phyloP scores from a whole-genome alignment of 1,284 basidiomycete genomes.

The Paramarasmius palmivorus region DNA sequence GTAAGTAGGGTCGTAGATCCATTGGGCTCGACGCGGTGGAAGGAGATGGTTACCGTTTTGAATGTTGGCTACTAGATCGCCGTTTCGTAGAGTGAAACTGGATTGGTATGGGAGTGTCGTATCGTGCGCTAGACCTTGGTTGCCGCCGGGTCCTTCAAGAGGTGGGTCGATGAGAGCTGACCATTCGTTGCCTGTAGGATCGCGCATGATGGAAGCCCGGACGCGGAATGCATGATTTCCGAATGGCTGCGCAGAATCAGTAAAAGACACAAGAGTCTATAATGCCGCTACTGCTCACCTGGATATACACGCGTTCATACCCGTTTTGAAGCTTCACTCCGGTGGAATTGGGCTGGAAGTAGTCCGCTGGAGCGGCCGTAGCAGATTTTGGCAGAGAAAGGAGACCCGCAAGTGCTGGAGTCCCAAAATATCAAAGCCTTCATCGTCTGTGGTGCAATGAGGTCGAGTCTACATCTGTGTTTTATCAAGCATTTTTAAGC shows the following conservation, averaged over 20 bases:
- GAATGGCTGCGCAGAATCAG: conserved; percentile 30
- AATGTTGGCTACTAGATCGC: conserved; percentile 33
- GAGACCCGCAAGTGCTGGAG: too few species aligned
- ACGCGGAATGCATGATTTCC: conserved; percentile 40
- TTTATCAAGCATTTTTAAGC: too few species aligned
- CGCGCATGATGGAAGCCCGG: conserved; percentile 37
- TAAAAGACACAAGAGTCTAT: neutral
- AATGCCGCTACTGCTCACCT: conserved; percentile 22
- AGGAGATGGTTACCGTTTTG: conserved; percentile 31
- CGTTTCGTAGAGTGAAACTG: conserved; percentile 35
- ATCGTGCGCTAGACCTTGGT: conserved; percentile 32
- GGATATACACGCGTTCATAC: conserved; percentile 39
- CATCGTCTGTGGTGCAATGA: too few species aligned
- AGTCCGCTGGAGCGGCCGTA: neutral
- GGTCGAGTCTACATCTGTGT: too few species aligned
- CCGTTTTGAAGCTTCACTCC: conserved; percentile 41
- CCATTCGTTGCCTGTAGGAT: conserved; percentile 37
- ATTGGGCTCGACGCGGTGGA: conserved; percentile 34
- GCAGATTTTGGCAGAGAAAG: too few species aligned
- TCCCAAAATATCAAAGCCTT: too few species aligned
- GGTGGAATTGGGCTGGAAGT: conserved; percentile 28
- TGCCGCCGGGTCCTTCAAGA: conserved; percentile 37
- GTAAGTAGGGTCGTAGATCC: conserved; percentile 32
- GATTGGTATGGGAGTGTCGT: conserved; percentile 33
- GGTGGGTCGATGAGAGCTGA: conserved; percentile 40